These are phyloP conservation scores for Torulaspora maleeae DNA, from an alignment of 805 yeast genomes.

Conservation along the genomic window DNA sequence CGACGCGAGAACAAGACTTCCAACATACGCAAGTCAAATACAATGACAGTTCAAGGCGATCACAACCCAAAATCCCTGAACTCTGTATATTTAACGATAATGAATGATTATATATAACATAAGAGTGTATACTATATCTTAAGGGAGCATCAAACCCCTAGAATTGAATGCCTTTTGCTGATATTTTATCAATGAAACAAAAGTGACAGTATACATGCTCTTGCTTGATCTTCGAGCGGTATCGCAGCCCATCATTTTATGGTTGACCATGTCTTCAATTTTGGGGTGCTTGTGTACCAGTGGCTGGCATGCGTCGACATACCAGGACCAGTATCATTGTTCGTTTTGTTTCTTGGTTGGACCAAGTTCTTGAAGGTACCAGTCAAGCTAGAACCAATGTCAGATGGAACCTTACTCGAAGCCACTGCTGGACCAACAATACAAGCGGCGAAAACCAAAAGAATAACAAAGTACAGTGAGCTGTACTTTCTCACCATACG, in stretches of 20 bases:
- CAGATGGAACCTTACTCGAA: conserved; percentile 45
- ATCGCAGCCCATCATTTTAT: conserved; percentile 27
- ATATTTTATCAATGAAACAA: neutral
- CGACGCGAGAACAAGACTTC: neutral
- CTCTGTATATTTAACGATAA: conserved; percentile 13
- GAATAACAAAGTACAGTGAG: conserved; percentile 65
- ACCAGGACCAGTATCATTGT: conserved; percentile 74
- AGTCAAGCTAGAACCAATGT: conserved; percentile 32
- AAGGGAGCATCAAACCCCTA: neutral
- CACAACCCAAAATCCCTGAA: conserved; percentile 17
- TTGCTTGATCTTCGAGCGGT: neutral
- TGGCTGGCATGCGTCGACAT: conserved; percentile 35
- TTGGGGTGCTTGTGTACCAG: conserved; percentile 49
- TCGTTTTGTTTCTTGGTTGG: conserved; percentile 79
- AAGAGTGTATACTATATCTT: neutral
- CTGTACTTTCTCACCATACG: conserved; percentile 96
- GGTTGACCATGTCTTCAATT: conserved; percentile 52
- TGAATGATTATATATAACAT: conserved; percentile 4
- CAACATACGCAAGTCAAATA: neutral
- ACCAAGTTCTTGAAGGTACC: conserved; percentile 61
- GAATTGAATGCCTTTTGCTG: neutral
- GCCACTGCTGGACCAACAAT: conserved; percentile 93
- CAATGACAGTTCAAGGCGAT: too few species aligned
- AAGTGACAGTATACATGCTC: neutral
- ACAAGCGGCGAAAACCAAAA: conserved; percentile 66